Conservation (phyloP, 2,329 filamentous ascomycete genomes). For the Talaromyces sp. region DNA sequence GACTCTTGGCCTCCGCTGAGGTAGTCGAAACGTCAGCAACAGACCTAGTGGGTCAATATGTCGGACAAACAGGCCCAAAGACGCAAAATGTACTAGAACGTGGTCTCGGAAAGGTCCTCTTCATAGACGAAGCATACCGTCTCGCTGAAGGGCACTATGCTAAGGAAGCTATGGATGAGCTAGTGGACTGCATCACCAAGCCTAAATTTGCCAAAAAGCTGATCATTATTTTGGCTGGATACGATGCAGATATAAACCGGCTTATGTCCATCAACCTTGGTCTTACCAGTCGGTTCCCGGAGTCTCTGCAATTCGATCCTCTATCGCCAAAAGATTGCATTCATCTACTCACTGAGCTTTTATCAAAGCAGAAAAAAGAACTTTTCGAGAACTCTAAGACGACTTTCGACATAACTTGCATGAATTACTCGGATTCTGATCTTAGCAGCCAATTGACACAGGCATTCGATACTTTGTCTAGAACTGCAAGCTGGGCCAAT, state of each 20-base stretch:
- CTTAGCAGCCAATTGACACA: slow-evolving; percentile 14
- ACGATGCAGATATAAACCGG: slow-evolving; percentile 59
- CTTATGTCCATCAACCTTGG: slow-evolving; percentile 58
- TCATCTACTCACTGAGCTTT: slow-evolving; percentile 34
- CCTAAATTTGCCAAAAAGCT: slow-evolving; percentile 54
- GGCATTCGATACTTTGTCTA: slow-evolving; percentile 37
- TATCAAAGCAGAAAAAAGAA: slow-evolving; percentile 19
- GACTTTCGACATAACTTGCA: slow-evolving; percentile 17
- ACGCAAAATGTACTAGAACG: slow-evolving; percentile 55
- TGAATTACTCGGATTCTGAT: slow-evolving; percentile 17
- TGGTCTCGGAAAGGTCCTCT: slow-evolving; percentile 59
- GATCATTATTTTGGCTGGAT: slow-evolving; percentile 64
- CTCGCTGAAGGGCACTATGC: slow-evolving; percentile 54
- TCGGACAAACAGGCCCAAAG: slow-evolving; percentile 66
- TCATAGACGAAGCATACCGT: slow-evolving; percentile 67
- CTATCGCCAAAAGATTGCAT: slow-evolving; percentile 42
- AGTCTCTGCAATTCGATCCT: slow-evolving; percentile 51
- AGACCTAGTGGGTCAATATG: slow-evolving; percentile 61
- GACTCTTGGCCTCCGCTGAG: slow-evolving; percentile 54
- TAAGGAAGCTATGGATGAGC: slow-evolving; percentile 48
- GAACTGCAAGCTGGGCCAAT: slow-evolving; percentile 54
- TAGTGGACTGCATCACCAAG: slow-evolving; percentile 51
- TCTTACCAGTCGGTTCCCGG: slow-evolving; percentile 59
- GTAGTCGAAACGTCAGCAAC: slow-evolving; percentile 63
- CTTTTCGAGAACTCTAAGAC: slow-evolving; percentile 13